Base-by-base conservation (phyloP, 1,139 yeast genomes). In the Nakaseomyces uthaithaninus region DNA sequence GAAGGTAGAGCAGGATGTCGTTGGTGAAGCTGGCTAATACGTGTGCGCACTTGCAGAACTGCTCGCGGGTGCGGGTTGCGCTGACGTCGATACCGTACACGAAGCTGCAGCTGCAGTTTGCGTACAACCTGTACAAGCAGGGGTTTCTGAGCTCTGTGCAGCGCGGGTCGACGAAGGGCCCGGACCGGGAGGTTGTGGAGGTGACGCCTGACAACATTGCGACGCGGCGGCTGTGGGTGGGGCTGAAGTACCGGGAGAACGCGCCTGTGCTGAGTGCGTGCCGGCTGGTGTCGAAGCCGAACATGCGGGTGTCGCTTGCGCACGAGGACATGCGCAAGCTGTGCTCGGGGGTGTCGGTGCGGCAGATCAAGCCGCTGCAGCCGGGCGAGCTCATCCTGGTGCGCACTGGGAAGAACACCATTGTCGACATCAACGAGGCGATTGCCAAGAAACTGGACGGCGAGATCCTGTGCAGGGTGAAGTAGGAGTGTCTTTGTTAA, bases 321-420 rank as follows among this genome's bases (percentile, higher is more conserved):
- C 64, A 70, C 17, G 70, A 74, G 4, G 95, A 87, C 52, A 66
- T 91, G 45, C 73, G 74, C 55, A 76, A 77, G 19, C 71, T 91
- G 49, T 83, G 94, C 14, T 70, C 80, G 6, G 97, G 98, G 3
- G 67, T 74, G 45, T 73, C 77, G 18, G 81, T 85, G 16, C 74
- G 94, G 65, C 71, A 76, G 52, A 77, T 89, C 47, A 74, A 76
- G 53, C 94, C 96, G 1, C 67, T 86, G 42, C 87, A 82, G 57
- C 93, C 95, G 1, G 95, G 96, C 22, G 99, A 91, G 63, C 72
- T 85, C 46, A 75, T 89, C 50, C 77, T 91, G 52, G 72, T 91
- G 28, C 68, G 72, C 45, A 59, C 67, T 3, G 63, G 62, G 23
- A 68, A 67, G 41, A 65, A 68, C n/a, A 68, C 71, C 6, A 75